Evolutionary conservation across 371 early-diverging fungal genomes (phyloP).

Genomic region (Blakeslea trispora): DNA sequence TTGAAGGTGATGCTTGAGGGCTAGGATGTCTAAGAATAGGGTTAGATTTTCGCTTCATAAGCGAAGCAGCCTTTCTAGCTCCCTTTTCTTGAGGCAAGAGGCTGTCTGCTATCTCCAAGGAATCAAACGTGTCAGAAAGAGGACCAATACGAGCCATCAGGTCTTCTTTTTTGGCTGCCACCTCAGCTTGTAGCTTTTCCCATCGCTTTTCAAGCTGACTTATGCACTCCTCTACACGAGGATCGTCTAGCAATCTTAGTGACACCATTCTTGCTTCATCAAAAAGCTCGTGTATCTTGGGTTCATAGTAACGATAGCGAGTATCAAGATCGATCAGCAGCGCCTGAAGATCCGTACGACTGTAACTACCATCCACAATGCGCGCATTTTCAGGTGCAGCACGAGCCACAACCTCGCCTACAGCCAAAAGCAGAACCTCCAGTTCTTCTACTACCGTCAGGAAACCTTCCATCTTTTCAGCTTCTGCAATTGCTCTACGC

Average conservation of each 20-base stretch:
- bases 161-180: conserved; percentile 51
- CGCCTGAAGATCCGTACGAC: conserved; percentile 55
- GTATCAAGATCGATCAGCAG: conserved; percentile 59
- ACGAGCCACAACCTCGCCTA: conserved; percentile 48
- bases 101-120: conserved; percentile 15
- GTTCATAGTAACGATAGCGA: conserved; percentile 57
- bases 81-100: conserved; percentile 24
- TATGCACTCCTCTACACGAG: conserved; percentile 50
- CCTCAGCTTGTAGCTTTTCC: conserved; percentile 48
- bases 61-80: conserved; percentile 14
- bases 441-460: conserved; percentile 50
- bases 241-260: conserved; percentile 44
- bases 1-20: conserved; percentile 34
- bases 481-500: conserved; percentile 40
- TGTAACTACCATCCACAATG: conserved; percentile 34
- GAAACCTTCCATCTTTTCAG: conserved; percentile 47
- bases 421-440: conserved; percentile 45
- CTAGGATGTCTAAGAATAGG: conserved; percentile 26
- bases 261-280: conserved; percentile 50
- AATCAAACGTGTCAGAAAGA: conserved; percentile 28
- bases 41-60: conserved; percentile 26
- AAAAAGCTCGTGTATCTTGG: conserved; percentile 51
- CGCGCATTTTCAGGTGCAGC: conserved; percentile 40
- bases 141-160: conserved; percentile 40
- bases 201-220: conserved; percentile 47